Percentiles rank a stretch among this genome's conserved stretches.
phyloP scores from a whole-genome alignment of 345 rosid genomes.

The Passiflora organensis region DNA sequence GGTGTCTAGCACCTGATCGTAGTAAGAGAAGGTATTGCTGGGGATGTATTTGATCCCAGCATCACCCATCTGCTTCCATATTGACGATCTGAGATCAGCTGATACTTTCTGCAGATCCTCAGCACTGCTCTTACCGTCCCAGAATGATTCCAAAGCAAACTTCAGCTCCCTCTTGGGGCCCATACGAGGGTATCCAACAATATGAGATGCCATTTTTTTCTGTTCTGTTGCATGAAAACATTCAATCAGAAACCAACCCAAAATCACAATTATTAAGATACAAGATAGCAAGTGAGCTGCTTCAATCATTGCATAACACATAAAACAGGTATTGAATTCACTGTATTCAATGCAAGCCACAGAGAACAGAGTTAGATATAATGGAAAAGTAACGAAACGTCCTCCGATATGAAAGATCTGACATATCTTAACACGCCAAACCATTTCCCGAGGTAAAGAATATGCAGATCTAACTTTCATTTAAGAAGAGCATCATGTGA shows the following conservation, averaged over 20 bases:
- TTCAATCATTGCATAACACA: too few species aligned
- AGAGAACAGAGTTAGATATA: too few species aligned
- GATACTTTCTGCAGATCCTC: conserved; percentile 83
- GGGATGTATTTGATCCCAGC: conserved; percentile 90
- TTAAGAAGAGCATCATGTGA: not conserved
- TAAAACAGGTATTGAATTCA: too few species aligned
- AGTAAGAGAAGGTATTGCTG: conserved; percentile 92
- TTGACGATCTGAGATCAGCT: conserved; percentile 76
- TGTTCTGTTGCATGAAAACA: not conserved
- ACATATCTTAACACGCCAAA: not conserved
- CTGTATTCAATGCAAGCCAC: too few species aligned
- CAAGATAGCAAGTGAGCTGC: too few species aligned
- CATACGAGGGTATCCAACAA: conserved; percentile 99
- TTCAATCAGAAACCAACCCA: too few species aligned
- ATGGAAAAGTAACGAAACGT: too few species aligned
- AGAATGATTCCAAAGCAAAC: conserved; percentile 95
- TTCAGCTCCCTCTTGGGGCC: conserved; percentile 99
- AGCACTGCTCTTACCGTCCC: conserved; percentile 94
- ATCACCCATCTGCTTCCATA: conserved; percentile 88
- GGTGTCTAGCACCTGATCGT: conserved; percentile 87
- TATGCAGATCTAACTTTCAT: conserved; percentile 9
- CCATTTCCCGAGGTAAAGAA: not conserved
- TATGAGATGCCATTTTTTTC: conserved; percentile 84
- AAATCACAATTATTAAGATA: too few species aligned
- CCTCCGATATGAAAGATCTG: too few species aligned